Evolutionary conservation across 2,329 filamentous ascomycete species (phyloP).

Genomic region (Colletotrichum sansevieriae): DNA sequence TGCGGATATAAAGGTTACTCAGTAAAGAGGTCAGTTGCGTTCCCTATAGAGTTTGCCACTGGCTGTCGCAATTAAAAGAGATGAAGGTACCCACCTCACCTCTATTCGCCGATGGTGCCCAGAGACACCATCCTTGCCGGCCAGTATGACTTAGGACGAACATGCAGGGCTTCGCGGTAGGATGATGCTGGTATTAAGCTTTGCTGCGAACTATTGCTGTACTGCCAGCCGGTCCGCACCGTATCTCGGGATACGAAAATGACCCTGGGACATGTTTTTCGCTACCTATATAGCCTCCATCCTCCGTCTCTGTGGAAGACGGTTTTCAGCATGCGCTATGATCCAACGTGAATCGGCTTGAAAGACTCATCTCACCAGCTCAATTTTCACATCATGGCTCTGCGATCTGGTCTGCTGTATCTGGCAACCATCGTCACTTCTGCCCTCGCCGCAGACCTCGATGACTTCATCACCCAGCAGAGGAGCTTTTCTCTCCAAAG

Average conservation of each 20-base stretch:
- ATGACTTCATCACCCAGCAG: slow-evolving; percentile 58
- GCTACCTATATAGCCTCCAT: too few species aligned
- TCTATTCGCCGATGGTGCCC: slow-evolving; percentile 10
- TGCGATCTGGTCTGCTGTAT: slow-evolving; percentile 11
- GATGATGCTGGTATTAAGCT: slow-evolving; percentile 31
- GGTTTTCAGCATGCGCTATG: too few species aligned
- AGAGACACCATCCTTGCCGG: slow-evolving; percentile 20
- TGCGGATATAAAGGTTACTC: too few species aligned
- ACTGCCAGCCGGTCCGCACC: not conserved
- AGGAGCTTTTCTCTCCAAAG: slow-evolving; percentile 62
- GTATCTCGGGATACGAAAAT: too few species aligned
- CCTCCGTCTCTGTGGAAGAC: too few species aligned
- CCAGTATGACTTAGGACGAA: slow-evolving; percentile 22
- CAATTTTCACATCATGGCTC: slow-evolving; percentile 14
- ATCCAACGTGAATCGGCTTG: too few species aligned
- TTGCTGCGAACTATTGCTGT: not conserved
- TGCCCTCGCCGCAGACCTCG: slow-evolving; percentile 28
- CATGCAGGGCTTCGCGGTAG: slow-evolving; percentile 15
- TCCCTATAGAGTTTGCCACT: not conserved
- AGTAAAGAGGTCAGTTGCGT: not conserved
- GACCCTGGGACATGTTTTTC: too few species aligned
- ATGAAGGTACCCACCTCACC: slow-evolving; percentile 16
- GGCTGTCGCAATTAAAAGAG: slow-evolving; percentile 8
- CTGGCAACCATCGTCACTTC: slow-evolving; percentile 20
- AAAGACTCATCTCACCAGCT: not conserved